phyloP scores from a whole-genome alignment of 495 filamentous ascomycete species.

The Hypoxylon rickii region DNA sequence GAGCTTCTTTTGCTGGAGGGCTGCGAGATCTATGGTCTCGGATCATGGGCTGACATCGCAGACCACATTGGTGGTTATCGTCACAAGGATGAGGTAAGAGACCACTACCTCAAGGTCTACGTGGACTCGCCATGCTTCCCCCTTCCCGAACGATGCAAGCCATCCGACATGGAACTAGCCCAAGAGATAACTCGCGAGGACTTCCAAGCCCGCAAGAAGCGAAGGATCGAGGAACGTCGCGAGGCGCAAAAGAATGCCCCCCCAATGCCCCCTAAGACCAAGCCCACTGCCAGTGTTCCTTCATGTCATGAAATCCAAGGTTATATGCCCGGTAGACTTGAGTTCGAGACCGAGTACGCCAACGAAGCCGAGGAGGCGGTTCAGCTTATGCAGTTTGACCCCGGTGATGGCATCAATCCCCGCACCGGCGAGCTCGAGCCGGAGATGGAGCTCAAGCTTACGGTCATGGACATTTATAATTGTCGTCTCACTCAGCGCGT shows the following conservation, averaged over 20 bases:
- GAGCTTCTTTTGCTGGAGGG: conserved; percentile 91
- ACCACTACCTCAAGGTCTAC: conserved; percentile 90
- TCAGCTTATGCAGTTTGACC: conserved; percentile 97
- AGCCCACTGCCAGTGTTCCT: conserved; percentile 91
- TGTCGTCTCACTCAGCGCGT: conserved; percentile 85
- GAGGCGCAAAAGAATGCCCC: conserved; percentile 84
- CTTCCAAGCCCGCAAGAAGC: conserved; percentile 93
- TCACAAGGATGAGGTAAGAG: conserved; percentile 89
- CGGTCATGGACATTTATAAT: conserved; percentile 98
- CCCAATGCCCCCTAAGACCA: conserved; percentile 86
- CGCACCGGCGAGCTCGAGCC: conserved; percentile 83
- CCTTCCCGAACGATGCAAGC: conserved; percentile 80
- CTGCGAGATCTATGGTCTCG: conserved; percentile 95
- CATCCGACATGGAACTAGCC: conserved; percentile 73
- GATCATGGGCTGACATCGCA: conserved; percentile 96
- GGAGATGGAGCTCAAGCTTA: conserved; percentile 96
- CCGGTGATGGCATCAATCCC: conserved; percentile 86
- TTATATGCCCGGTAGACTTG: conserved; percentile 96
- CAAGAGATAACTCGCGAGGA: conserved; percentile 84
- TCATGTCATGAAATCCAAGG: conserved; percentile 97
- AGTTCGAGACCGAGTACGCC: conserved; percentile 96
- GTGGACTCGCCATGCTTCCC: conserved; percentile 83
- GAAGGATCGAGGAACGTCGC: conserved; percentile 89
- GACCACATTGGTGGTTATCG: conserved; percentile 97
- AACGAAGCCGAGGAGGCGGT: conserved; percentile 99